Conservation (phyloP, 2,329 filamentous ascomycete species). For the Alternaria gansuensis region DNA sequence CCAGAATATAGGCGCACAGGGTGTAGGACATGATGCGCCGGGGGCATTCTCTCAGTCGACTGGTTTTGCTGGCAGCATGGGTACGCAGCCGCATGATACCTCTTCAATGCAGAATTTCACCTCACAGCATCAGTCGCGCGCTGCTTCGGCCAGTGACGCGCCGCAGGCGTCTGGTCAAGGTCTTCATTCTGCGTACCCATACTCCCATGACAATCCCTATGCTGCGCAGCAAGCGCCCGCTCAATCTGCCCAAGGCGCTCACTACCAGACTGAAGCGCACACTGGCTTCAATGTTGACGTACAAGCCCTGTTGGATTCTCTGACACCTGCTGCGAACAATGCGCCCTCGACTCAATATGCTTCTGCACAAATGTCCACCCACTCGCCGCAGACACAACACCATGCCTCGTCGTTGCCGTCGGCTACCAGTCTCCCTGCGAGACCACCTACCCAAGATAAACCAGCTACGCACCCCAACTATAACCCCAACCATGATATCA, state of each 20-base stretch:
- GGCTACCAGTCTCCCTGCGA: constrained; percentile 56
- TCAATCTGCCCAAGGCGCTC: constrained; percentile 44
- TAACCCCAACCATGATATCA: constrained; percentile 59
- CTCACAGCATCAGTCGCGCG: constrained; percentile 43
- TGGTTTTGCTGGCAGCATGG: constrained; percentile 40
- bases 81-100: constrained; percentile 49
- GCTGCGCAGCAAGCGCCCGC: constrained; percentile 40
- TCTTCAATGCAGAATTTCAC: constrained; percentile 52
- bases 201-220: constrained; percentile 50
- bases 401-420: constrained; percentile 51
- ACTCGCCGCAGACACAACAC: constrained; percentile 45
- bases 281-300: constrained; percentile 54
- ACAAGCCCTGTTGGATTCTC: constrained; percentile 58
- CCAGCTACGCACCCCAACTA: constrained; percentile 60
- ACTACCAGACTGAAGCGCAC: constrained; percentile 39
- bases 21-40: constrained; percentile 34
- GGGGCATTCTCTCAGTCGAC: constrained; percentile 38
- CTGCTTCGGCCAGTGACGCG: constrained; percentile 50
- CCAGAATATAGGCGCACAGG: constrained; percentile 39
- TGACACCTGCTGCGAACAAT: constrained; percentile 49
- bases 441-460: constrained; percentile 60
- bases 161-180: constrained; percentile 43
- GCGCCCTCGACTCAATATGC: constrained; percentile 47
- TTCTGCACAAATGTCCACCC: constrained; percentile 41
- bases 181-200: constrained; percentile 43